Conservation (phyloP, 345 rosid genomes). For the Bruguiera gymnorhiza region DNA sequence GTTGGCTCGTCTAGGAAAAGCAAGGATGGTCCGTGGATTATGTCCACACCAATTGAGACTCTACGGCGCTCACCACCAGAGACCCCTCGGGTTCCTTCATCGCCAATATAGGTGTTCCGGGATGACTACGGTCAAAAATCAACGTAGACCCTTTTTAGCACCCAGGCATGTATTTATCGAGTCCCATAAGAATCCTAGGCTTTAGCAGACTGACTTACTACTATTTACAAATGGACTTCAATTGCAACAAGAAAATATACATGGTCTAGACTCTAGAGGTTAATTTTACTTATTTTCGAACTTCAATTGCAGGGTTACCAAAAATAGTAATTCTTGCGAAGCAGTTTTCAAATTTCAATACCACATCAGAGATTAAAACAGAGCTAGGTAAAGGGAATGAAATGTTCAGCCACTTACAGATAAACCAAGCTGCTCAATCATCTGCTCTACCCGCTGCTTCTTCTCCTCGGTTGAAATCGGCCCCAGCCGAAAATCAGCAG, state of each 20-base stretch:
- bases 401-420: neutral
- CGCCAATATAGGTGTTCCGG: slow-evolving; percentile 29
- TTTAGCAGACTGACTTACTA: too few species aligned
- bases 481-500: slow-evolving; percentile 65
- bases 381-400: neutral
- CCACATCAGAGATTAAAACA: neutral
- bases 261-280: too few species aligned
- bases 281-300: too few species aligned
- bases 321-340: too few species aligned
- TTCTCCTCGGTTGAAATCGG: slow-evolving; percentile 19
- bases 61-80: slow-evolving; percentile 65
- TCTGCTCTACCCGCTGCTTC: neutral
- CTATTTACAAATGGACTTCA: too few species aligned
- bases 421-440: neutral
- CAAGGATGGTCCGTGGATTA: slow-evolving; percentile 58
- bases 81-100: slow-evolving; percentile 39
- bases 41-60: slow-evolving; percentile 63
- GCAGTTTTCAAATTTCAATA: too few species aligned
- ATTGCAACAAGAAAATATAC: too few species aligned
- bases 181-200: too few species aligned
- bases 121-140: slow-evolving; percentile 10
- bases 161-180: too few species aligned
- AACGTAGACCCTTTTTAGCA: too few species aligned
- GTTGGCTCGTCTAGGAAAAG: slow-evolving; percentile 77
- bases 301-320: too few species aligned